A percentile compares a stretch with the other conserved stretches of the same genome.
These are phyloP conservation scores for Acacia melanoxylon DNA, from an alignment of 306 rosid species.

Conservation along the genomic window DNA sequence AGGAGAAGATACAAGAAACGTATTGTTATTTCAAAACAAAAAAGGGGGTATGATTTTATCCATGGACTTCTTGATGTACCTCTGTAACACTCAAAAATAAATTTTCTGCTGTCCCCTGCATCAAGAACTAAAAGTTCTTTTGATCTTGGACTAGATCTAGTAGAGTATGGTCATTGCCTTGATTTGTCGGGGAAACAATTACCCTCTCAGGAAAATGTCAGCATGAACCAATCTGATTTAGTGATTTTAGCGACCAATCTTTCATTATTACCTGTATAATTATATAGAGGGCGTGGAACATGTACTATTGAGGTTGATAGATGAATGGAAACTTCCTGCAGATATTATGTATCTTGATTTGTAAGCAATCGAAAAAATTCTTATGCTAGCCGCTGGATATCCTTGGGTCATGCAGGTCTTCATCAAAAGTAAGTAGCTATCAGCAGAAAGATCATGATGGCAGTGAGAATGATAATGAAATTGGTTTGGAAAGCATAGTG, in stretches of 20 bases:
- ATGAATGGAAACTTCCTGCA: neutral
- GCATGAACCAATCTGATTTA: slow-evolving; percentile 7
- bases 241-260: neutral
- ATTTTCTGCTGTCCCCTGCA: slow-evolving; percentile 1
- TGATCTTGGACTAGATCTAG: neutral
- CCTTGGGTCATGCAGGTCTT: slow-evolving; percentile 49
- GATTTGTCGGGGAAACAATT: neutral
- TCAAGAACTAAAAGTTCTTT: slow-evolving; percentile 7
- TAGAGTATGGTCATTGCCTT: slow-evolving; percentile 7
- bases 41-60: slow-evolving; percentile 42
- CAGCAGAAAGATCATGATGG: slow-evolving; percentile 34
- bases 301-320: neutral
- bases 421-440: slow-evolving; percentile 26
- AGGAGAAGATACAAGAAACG: slow-evolving; percentile 48
- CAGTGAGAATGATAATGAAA: slow-evolving; percentile 32
- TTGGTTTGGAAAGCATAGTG: slow-evolving; percentile 37
- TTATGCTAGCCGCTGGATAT: neutral
- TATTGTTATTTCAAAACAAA: slow-evolving; percentile 33
- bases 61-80: neutral
- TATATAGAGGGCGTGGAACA: neutral
- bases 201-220: slow-evolving; percentile 9
- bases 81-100: neutral
- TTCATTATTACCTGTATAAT: neutral
- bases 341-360: slow-evolving; percentile 22
- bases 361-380: slow-evolving; percentile 18